phyloP scores from a whole-genome alignment of 495 filamentous ascomycete genomes.

The Podospora conica region DNA sequence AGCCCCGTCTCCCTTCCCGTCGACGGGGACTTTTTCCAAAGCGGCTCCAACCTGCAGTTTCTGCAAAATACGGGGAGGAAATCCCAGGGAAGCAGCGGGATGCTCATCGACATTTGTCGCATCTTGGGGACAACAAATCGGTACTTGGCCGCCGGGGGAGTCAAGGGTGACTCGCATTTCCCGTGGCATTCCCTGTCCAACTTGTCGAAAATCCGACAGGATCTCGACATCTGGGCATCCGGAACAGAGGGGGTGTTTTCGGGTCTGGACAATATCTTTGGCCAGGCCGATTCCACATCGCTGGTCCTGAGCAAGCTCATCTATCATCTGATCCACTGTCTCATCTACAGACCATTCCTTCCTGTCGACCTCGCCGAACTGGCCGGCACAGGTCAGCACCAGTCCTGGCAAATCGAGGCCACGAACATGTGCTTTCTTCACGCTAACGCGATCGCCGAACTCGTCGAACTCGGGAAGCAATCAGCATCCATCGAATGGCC shows the following conservation, averaged over 20 bases:
- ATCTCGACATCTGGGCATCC: slow-evolving; percentile 77
- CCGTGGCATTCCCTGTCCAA: slow-evolving; percentile 83
- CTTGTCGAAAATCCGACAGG: slow-evolving; percentile 77
- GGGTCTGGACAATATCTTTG: slow-evolving; percentile 65
- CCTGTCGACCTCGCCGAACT: slow-evolving; percentile 77
- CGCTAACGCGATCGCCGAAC: slow-evolving; percentile 77
- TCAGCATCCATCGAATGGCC: slow-evolving; percentile 70
- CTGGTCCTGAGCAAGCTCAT: slow-evolving; percentile 76
- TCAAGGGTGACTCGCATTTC: slow-evolving; percentile 83
- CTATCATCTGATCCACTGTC: slow-evolving; percentile 77
- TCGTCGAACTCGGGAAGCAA: slow-evolving; percentile 68
- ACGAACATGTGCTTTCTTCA: slow-evolving; percentile 83
- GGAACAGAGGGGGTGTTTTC: slow-evolving; percentile 74
- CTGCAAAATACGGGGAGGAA: slow-evolving; percentile 58
- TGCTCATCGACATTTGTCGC: slow-evolving; percentile 76
- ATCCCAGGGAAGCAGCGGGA: slow-evolving; percentile 60
- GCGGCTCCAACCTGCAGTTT: slow-evolving; percentile 64
- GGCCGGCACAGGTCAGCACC: slow-evolving; percentile 71
- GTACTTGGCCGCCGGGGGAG: slow-evolving; percentile 76
- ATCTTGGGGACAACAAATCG: slow-evolving; percentile 77
- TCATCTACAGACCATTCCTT: slow-evolving; percentile 79
- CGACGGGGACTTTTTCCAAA: slow-evolving; percentile 72
- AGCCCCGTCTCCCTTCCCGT: slow-evolving; percentile 49
- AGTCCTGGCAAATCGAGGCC: slow-evolving; percentile 85
- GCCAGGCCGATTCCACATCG: slow-evolving; percentile 67